These are phyloP conservation scores for Phialophora expanda DNA, from an alignment of 2,329 filamentous ascomycete species.

Conservation along the genomic window DNA sequence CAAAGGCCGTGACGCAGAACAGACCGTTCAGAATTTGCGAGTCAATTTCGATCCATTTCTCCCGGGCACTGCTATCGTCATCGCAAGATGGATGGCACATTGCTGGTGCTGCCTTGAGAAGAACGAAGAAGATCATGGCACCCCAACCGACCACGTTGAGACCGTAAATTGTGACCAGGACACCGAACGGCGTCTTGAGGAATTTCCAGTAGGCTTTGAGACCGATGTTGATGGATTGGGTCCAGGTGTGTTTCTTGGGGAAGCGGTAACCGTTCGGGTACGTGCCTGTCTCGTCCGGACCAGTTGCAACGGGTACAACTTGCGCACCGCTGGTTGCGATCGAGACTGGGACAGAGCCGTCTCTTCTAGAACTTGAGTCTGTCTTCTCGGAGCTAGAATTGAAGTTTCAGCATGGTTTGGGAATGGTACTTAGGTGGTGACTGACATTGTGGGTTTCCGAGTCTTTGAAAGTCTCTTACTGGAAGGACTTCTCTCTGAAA, in stretches of 20 bases:
- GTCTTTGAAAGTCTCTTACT: constrained; percentile 5
- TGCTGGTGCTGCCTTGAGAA: constrained; percentile 70
- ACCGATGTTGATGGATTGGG: constrained; percentile 42
- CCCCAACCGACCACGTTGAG: constrained; percentile 88
- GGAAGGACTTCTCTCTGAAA: constrained; percentile 2
- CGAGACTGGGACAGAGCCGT: constrained; percentile 21
- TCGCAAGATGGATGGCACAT: constrained; percentile 67
- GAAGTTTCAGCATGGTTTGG: not conserved
- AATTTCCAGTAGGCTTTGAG: constrained; percentile 56
- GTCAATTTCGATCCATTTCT: constrained; percentile 83
- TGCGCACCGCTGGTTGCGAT: constrained; percentile 22
- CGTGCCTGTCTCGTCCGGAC: constrained; percentile 43
- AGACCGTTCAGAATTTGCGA: constrained; percentile 82
- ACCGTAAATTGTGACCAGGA: constrained; percentile 77
- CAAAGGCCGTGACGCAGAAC: constrained; percentile 87
- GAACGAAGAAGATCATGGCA: constrained; percentile 84
- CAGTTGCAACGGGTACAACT: constrained; percentile 25
- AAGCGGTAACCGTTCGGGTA: constrained; percentile 47
- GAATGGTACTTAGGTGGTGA: not conserved
- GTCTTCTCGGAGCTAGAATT: constrained; percentile 16
- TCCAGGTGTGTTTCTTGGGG: constrained; percentile 45
- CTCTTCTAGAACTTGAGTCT: constrained; percentile 16
- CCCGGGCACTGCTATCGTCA: constrained; percentile 74
- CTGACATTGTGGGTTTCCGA: constrained; percentile 7
- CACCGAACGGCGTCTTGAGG: constrained; percentile 74